Conservation (phyloP, 2,329 filamentous ascomycete species). For the Neofusicoccum umdonicola region DNA sequence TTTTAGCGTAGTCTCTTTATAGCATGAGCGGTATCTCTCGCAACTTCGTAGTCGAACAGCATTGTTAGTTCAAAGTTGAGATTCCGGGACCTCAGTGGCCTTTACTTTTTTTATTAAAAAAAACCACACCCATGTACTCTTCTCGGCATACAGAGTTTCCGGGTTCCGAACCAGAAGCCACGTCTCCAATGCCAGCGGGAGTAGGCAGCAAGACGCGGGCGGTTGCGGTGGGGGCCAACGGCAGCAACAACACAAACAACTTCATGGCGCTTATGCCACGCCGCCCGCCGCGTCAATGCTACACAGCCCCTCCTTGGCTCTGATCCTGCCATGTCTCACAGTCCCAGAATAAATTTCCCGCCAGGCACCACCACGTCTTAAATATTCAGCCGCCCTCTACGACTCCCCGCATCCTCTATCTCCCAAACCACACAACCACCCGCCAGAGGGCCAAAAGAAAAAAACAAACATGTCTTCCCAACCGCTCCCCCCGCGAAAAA, state of each 20-base stretch:
- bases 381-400: neutral
- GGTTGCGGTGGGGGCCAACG: neutral
- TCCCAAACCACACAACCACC: neutral
- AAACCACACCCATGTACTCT: neutral
- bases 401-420: neutral
- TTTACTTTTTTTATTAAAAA: neutral
- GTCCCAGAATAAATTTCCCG: neutral
- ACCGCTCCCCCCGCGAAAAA: too few relatives aligned
- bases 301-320: neutral
- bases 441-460: neutral
- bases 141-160: neutral
- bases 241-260: neutral
- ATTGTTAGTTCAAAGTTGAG: too few relatives aligned
- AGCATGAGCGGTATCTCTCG: neutral
- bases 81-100: too few relatives aligned
- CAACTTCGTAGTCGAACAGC: too few relatives aligned
- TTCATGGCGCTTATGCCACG: neutral
- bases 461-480: neutral
- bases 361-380: neutral
- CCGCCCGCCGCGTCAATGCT: neutral
- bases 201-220: neutral
- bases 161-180: neutral
- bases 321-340: neutral
- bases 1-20: neutral
- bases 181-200: neutral